Evolutionary conservation across 2,329 filamentous ascomycete genomes (phyloP), one percentile per base, ranked within the genome.

Genomic region (Didymella segeticola): DNA sequence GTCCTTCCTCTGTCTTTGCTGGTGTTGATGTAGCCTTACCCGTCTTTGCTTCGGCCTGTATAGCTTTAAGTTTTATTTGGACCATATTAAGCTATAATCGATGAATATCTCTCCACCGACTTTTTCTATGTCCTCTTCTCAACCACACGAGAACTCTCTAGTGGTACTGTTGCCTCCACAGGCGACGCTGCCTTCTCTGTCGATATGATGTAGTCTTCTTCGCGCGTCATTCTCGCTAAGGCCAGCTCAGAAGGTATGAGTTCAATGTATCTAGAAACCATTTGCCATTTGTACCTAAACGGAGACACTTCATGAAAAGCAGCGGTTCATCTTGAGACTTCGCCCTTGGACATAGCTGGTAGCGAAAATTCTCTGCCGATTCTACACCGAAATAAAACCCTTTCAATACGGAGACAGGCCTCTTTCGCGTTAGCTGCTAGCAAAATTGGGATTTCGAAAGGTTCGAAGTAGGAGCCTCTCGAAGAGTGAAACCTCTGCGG

Each of bases 341-440:
- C 29, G 50, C 69, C 60, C 10, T 54, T 4, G 65, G 67, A 64
- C 65, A 69, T 22, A 60, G 46, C 51, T 67, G 59, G 51, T 70
- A 69, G 19, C 30, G 46, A 51, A 68, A 69, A 29, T 64, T 54
- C 38, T 64, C 58, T 29, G 61, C 63, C 15, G 56, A 63, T 46
- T 47, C 38, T 23, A 69, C 56, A n/a, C 34, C 61, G 17, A 63
- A 66, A 57, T 70, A n/a, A 63, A 36, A 64, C 65, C 46, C 68
- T 53, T 26, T 67, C 56, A 37, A 70, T 67, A 30, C 55, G 60
- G 14, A 55, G 49, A 19, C 58, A 43, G 26, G 50, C 43, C 19
- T 26, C 38, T 20, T 41, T 36, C 14, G 53, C 58, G 20, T 61
- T 38, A 29, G 29, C 53, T 41, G 56, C 55, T 55, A 65, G 64